phyloP scores from a whole-genome alignment of 116 monocot genomes.

The Posidonia oceanica region DNA sequence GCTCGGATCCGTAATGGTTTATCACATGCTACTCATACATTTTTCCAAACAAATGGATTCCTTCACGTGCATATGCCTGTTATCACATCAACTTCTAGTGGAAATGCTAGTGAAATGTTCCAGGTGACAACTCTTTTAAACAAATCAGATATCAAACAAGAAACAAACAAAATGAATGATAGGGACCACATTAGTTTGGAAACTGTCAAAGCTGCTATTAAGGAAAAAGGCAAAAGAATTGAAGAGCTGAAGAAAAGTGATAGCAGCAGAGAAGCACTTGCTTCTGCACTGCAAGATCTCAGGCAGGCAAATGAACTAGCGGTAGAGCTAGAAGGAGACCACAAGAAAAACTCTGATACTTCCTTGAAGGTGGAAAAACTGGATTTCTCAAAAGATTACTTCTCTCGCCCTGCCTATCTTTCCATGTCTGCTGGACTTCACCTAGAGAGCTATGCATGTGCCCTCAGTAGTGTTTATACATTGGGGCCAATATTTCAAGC shows the following conservation, averaged over 20 bases:
- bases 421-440: constrained; percentile 38
- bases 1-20: constrained; percentile 46
- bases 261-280: constrained; percentile 57
- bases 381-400: constrained; percentile 42
- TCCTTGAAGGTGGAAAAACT: constrained; percentile 5
- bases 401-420: constrained; percentile 33
- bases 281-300: constrained; percentile 45
- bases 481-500: constrained; percentile 58
- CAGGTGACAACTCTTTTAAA: constrained; percentile 32
- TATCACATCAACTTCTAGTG: constrained; percentile 33
- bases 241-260: constrained; percentile 66
- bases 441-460: constrained; percentile 70
- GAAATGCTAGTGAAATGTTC: constrained; percentile 15
- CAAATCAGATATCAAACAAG: constrained; percentile 11
- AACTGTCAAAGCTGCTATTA: constrained; percentile 43
- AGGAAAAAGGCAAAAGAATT: constrained; percentile 43
- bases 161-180: neutral
- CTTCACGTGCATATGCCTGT: constrained; percentile 64
- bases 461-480: constrained; percentile 67
- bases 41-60: constrained; percentile 67
- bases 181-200: constrained; percentile 24
- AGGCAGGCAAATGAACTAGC: constrained; percentile 58
- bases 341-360: constrained; percentile 3
- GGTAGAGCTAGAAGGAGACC: constrained; percentile 31
- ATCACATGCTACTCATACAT: constrained; percentile 31